These are phyloP conservation scores for Lupinus albus DNA, from an alignment of 306 rosid genomes.

Conservation along the genomic window DNA sequence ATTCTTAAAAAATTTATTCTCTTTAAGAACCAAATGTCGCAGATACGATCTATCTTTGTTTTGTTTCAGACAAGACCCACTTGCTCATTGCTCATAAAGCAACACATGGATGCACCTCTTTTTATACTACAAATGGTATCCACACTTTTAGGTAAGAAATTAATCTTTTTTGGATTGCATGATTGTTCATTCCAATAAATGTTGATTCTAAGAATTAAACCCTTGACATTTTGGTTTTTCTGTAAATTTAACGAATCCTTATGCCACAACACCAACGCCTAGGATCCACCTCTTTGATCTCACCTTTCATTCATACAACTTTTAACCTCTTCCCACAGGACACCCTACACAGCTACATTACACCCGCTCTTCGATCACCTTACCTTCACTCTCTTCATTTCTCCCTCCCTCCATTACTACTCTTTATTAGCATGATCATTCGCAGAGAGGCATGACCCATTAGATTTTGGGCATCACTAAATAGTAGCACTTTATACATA, in stretches of 20 bases:
- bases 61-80: conserved; percentile 56
- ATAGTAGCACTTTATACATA: no score
- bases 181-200: no score
- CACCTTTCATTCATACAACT: conserved; percentile 84
- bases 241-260: no score
- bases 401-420: no score
- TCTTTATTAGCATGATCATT: neutral
- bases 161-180: no score
- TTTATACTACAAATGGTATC: no score
- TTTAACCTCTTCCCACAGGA: conserved; percentile 44
- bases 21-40: no score
- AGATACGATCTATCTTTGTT: conserved; percentile 11
- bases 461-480: neutral
- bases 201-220: no score
- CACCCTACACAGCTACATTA: neutral
- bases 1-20: no score
- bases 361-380: neutral
- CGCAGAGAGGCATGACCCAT: conserved; percentile 29
- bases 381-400: neutral
- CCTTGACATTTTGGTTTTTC: no score
- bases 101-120: conserved; percentile 55
- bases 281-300: conserved; percentile 68
- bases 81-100: conserved; percentile 37
- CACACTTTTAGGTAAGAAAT: no score
- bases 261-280: no score